Percentiles rank a stretch among this genome's conserved stretches.
phyloP scores from a whole-genome alignment of 441 rosid species.

The Theobroma grandiflorum region DNA sequence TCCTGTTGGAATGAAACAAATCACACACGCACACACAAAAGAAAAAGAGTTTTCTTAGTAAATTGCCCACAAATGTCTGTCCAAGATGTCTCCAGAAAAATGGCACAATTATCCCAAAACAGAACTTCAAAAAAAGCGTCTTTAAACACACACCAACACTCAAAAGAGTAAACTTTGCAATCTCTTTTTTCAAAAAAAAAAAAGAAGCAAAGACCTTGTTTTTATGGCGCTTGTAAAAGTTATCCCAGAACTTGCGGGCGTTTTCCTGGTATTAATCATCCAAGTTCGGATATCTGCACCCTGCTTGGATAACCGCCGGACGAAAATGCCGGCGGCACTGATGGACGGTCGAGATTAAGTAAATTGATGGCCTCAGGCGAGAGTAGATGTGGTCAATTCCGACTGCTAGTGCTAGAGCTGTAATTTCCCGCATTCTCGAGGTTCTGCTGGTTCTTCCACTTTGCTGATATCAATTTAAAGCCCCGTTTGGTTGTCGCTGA shows the following conservation, averaged over 20 bases:
- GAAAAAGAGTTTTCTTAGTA: neutral
- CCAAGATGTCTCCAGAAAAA: neutral
- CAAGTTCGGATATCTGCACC: conserved; percentile 7
- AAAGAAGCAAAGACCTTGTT: conserved; percentile 35
- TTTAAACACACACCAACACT: neutral
- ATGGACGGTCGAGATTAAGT: conserved; percentile 12
- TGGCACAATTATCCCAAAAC: neutral
- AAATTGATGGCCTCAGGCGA: neutral
- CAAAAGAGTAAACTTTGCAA: neutral
- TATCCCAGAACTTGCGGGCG: conserved; percentile 44
- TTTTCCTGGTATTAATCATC: conserved; percentile 33
- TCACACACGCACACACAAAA: neutral
- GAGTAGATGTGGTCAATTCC: neutral
- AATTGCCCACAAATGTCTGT: neutral
- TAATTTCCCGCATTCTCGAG: neutral
- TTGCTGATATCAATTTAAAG: neutral
- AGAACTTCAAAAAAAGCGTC: neutral
- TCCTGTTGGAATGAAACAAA: neutral
- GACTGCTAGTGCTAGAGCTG: neutral
- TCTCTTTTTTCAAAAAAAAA: neutral
- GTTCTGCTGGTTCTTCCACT: neutral
- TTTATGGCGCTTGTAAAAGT: conserved; percentile 45
- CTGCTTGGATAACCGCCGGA: conserved; percentile 6
- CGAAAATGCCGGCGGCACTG: neutral
- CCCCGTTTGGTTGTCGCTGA: neutral